Evolutionary conservation across 805 yeast species (phyloP), one percentile per base, ranked within the genome.

Genomic region (Myxozyma vanderwaltii): DNA sequence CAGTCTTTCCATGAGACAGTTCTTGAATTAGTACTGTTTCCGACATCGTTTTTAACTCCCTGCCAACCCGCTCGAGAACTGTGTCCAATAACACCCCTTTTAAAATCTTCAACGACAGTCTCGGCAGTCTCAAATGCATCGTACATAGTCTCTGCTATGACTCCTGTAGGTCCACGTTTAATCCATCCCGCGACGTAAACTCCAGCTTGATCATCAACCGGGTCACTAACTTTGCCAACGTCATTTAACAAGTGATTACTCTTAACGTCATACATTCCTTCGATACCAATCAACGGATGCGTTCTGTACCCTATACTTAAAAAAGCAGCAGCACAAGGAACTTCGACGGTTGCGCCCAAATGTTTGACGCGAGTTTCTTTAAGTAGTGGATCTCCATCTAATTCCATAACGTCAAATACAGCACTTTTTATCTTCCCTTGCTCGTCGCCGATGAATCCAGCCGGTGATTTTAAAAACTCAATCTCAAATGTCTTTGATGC

Each of bases 121-220:
- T 84, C 89, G 0, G 90, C 92, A 0, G 92, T 85, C 7, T 83
- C 81, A 63, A 86, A 86, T 0, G 97, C 83, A 59, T 88, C 91
- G 80, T 86, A 81, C 86, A 92, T 88, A 0, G 98, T 90, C 13
- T 89, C 80, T 17, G 96, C 95, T 64, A 94, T 94, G 2, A 90
- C 95, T 1, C 99, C 99, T 29, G 81, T 81, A 6, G 96, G 88
- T 0, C 96, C 96, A 52, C 82, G 84, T 57, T 87, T 83, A 48
- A 91, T 85, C 99, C 99, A 94, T 0, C 99, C 99, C 7, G 91
- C 77, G 1, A 88, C 85, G 67, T 91, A 92, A 59, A 89, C 74
- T 33, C 7, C 24, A 38, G 40, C 51, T 15, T 15, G 21, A 4
- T 15, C 45, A 1, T 24, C 48, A 13, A 23, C 57, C n/a, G 54